A percentile compares a stretch with the other conserved stretches of the same genome.
Evolutionary conservation across 495 filamentous ascomycete genomes (phyloP).

Genomic region (Cryomyces antarcticus): DNA sequence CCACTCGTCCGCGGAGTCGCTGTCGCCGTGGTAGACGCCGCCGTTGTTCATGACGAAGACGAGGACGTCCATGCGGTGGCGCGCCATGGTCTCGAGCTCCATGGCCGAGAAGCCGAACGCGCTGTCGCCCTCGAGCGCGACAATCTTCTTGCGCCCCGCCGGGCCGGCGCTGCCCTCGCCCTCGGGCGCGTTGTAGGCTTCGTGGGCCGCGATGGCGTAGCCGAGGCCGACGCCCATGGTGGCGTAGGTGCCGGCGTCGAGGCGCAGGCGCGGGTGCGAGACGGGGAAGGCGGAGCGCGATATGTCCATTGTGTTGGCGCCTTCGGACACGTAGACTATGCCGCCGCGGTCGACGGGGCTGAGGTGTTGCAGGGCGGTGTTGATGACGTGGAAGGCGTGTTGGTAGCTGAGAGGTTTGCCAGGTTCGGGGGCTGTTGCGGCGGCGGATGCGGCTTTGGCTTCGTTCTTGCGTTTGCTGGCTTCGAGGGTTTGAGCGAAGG

Average conservation of each 20-base stretch:
- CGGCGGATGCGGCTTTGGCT: conserved; percentile 21
- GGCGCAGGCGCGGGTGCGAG: conserved; percentile 34
- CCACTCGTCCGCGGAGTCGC: conserved; percentile 22
- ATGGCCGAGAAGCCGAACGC: conserved; percentile 44
- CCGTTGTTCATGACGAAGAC: conserved; percentile 47
- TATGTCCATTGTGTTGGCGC: conserved; percentile 51
- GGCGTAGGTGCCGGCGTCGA: conserved; percentile 44
- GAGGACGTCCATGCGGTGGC: conserved; percentile 38
- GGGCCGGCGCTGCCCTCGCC: background rate
- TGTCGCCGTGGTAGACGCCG: conserved; percentile 41
- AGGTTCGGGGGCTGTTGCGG: conserved; percentile 15
- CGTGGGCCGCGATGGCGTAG: conserved; percentile 41
- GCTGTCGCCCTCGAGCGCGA: conserved; percentile 40
- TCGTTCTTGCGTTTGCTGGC: conserved; percentile 29
- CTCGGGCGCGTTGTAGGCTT: conserved; percentile 31
- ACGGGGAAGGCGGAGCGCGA: conserved; percentile 39
- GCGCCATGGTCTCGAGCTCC: conserved; percentile 45
- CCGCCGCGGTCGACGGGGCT: conserved; percentile 24
- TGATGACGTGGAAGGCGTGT: conserved; percentile 34
- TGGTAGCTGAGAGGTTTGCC: conserved; percentile 32
- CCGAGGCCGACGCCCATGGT: conserved; percentile 51
- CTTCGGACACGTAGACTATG: conserved; percentile 44
- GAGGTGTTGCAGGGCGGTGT: conserved; percentile 22
- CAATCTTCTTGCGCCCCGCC: conserved; percentile 30
- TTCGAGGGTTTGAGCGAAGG: conserved; percentile 18